Percentiles rank a stretch among this genome's conserved stretches.
phyloP scores from a whole-genome alignment of 768 basidiomycete species.

The Lactarius hatsudake region DNA sequence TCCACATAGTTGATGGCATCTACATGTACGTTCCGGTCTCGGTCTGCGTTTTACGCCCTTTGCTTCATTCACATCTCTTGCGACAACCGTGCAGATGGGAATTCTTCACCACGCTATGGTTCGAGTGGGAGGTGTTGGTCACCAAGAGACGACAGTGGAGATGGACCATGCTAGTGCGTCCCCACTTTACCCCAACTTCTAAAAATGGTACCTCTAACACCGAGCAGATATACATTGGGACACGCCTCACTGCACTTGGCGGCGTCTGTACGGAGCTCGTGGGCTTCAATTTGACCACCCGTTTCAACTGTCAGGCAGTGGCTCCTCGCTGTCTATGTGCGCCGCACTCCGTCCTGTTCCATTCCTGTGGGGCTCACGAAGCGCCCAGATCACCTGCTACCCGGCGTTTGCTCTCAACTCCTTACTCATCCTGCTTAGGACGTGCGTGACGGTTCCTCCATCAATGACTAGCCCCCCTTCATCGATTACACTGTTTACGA shows the following conservation, averaged over 20 bases:
- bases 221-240: background rate
- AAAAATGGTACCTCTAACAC: background rate
- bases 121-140: background rate
- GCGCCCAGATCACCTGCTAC: background rate
- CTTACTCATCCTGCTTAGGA: conserved; percentile 8
- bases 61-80: background rate
- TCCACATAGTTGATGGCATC: background rate
- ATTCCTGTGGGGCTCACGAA: background rate
- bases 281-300: conserved; percentile 4
- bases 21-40: background rate
- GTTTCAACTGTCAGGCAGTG: conserved; percentile 3
- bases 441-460: conserved; percentile 1
- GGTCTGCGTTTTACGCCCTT: background rate
- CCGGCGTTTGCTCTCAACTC: background rate
- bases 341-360: background rate
- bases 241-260: background rate
- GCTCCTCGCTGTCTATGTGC: background rate
- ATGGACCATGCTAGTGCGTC: background rate
- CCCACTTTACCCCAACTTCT: background rate
- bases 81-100: background rate
- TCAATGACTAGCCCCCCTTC: background rate
- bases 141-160: background rate
- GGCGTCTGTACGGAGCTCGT: background rate
- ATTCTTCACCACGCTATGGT: conserved; percentile 6
- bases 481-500: background rate